phyloP scores from a whole-genome alignment of 2,329 filamentous ascomycete genomes.

The Penicillium fuscoglaucum region DNA sequence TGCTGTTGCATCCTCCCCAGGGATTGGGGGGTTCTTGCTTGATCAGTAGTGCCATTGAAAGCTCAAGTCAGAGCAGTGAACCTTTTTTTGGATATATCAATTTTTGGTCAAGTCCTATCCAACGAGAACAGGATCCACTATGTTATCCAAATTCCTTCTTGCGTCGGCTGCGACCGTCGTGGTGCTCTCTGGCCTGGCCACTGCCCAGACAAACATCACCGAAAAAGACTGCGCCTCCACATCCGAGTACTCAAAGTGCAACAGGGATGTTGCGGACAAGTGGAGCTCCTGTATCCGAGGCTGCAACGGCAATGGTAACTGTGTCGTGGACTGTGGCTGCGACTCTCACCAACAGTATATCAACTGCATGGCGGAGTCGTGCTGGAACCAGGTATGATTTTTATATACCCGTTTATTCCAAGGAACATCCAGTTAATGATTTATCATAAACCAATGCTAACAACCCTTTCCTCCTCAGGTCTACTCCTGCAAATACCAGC shows the following conservation, averaged over 20 bases:
- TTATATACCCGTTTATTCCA: background rate
- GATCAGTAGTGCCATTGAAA: background rate
- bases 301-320: constrained; percentile 25
- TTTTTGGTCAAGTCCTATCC: background rate
- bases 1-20: background rate
- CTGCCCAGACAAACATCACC: constrained; percentile 29
- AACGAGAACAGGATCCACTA: background rate
- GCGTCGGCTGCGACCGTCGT: constrained; percentile 13
- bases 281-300: constrained; percentile 22
- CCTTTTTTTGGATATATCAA: background rate
- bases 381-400: constrained; percentile 40
- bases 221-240: constrained; percentile 21
- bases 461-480: constrained; percentile 19
- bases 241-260: constrained; percentile 23
- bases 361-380: constrained; percentile 42
- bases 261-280: constrained; percentile 20
- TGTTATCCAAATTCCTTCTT: constrained; percentile 21
- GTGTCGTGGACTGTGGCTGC: constrained; percentile 26
- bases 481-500: constrained; percentile 44
- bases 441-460: background rate
- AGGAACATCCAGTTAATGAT: background rate
- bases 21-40: background rate
- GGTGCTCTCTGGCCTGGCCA: constrained; percentile 13
- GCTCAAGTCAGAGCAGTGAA: background rate
- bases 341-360: constrained; percentile 29